These are phyloP conservation scores for Seiridium cupressi DNA, from an alignment of 2,329 filamentous ascomycete genomes.

Conservation along the genomic window DNA sequence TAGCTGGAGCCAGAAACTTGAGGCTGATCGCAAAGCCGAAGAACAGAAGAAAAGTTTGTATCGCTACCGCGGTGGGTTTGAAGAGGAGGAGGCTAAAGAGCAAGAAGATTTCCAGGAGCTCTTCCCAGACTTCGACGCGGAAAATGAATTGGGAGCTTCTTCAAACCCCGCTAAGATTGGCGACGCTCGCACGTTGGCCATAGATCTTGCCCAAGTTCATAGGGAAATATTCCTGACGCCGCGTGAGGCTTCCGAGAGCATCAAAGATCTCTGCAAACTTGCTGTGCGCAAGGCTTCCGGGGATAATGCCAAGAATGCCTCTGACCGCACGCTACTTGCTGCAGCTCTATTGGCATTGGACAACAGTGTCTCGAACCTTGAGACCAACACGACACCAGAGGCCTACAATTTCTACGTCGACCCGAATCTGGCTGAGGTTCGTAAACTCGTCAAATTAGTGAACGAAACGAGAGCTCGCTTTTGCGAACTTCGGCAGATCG, in stretches of 20 bases:
- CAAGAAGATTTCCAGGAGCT: conserved; percentile 74
- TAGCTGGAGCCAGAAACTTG: conserved; percentile 76
- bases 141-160: conserved; percentile 32
- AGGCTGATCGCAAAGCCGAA: conserved; percentile 72
- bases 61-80: conserved; percentile 74
- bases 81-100: conserved; percentile 73
- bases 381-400: conserved; percentile 30
- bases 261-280: conserved; percentile 42
- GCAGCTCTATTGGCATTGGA: conserved; percentile 65
- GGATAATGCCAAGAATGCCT: conserved; percentile 28
- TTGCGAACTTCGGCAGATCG: conserved; percentile 62
- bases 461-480: conserved; percentile 71
- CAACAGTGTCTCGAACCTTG: conserved; percentile 53
- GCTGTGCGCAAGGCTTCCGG: conserved; percentile 38
- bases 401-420: conserved; percentile 90
- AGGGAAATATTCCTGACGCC: conserved; percentile 47
- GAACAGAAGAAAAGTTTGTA: conserved; percentile 76
- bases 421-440: conserved; percentile 71
- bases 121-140: conserved; percentile 67
- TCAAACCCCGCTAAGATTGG: conserved; percentile 29
- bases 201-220: conserved; percentile 62
- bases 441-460: conserved; percentile 68
- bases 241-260: conserved; percentile 36
- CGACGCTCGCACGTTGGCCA: conserved; percentile 52
- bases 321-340: conserved; percentile 60